Base-by-base conservation (phyloP, 805 yeast species). In the Grigorovia jiainica region DNA sequence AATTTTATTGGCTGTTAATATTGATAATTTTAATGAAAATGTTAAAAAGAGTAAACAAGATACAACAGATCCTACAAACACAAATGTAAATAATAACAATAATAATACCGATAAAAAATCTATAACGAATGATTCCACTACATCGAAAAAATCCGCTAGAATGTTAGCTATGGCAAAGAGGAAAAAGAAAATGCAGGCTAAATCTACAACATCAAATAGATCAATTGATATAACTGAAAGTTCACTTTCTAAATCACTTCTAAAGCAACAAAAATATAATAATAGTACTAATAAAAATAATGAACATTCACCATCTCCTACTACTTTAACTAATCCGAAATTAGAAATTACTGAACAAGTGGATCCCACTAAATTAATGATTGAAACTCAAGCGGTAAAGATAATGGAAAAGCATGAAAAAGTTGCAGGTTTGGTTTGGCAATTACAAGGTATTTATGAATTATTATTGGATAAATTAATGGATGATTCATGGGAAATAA, bases 91-190 rank as follows among this genome's bases (percentile, higher is more conserved):
- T 4, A 24, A 30, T 24, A 21, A 24, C 24, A 25, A 35, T 25
- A 32, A 19, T n/a, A 47, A 42, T 15, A 47, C 36, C 27, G 39
- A 40, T 16, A 43, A 43, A 16, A 53, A 48, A 36, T 46, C 47
- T 39, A 7, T 27, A 11, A 36, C 29, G 19, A 10, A 30, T 36
- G 39, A 36, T 25, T 27, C 39, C 4, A 18, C 33, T 7, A 18
- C 21, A 4, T 51, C 40, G 7, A 60, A 64, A 38, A 59, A 69
- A 33, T 79, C 82, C 39, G 89, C 95, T 0, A 76, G 97, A 59
- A 74, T 87, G 71, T 75, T 86, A 47, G 97, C 96, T 1, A 78
- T 90, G 85, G 95, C 95, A n/a, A 82, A 83, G 53, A 74, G 97
- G 54, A 79, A 82, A 56, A 92, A 95, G 4, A 86, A 83, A 57